Evolutionary conservation across 352 stramenopile genomes (phyloP), one percentile per base, ranked within the genome.

Genomic region (Globisporangium cylindrosporum): DNA sequence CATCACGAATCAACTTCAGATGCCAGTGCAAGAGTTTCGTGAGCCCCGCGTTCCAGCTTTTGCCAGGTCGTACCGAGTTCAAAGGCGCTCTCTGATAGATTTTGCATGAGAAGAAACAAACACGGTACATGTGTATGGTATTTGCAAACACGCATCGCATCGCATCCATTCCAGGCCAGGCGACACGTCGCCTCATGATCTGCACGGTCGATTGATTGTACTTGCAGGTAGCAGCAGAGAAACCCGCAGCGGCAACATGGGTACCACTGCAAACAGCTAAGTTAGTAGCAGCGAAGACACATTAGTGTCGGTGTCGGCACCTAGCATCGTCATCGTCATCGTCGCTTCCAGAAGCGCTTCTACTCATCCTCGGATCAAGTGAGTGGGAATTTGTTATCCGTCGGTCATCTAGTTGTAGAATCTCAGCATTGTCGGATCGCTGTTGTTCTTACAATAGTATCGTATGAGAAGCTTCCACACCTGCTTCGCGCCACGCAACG

Each of bases 11-110:
- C 34, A 41, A 41, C 34, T 41, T 7, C 57, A 91, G 84, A 71
- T 92, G 84, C 69, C 77, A 76, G 22, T 92, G 84, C 70, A 79
- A 80, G 41, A 29, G 68, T 38, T 90, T 90, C 55, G 71, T 89
- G 25, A 75, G 64, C 4, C 82, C 80, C 55, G 74, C 79, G 41
- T 89, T 92, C 68, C 84, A 90, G 70, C 72, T 92, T 32, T 69
- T 85, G 46, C 74, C 82, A 20, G 88, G 80, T 61, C 74, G 76
- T 61, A 74, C 80, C 59, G 76, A 88, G 7, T 62, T 62, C 48
- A 49, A 53, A 34, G 60, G 60, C 2, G 29, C 59, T 14, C 69
- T 71, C 2, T 7, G 38, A 69, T 65, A 67, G 29, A 72, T 24
- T 25, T 25, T 62, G 20, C 25, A 41, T 22, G 20, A 38, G 18